Evolutionary conservation across 2,329 filamentous ascomycete species (phyloP), one percentile per base, ranked within the genome.

Genomic region (Fusarium pilosicola): DNA sequence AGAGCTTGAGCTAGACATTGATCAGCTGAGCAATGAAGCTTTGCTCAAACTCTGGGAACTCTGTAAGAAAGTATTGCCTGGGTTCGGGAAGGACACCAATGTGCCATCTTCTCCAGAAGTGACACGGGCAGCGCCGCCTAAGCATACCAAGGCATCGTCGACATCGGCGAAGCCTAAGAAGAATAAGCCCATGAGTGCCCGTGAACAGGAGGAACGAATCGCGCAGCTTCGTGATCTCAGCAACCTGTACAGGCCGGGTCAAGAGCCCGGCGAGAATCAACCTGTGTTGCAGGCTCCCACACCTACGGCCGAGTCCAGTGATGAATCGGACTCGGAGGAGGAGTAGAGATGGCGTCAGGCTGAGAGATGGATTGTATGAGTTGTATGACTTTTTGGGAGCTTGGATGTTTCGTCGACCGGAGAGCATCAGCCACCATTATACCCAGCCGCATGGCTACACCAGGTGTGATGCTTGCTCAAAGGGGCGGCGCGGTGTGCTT

Each of bases 141-240:
- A 83, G 67, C 76, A 79, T 58, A 65, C 79, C 1, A 70, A 80
- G 56, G 79, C 81, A 36, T 72, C 79, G 48, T 73, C 79, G 22
- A 77, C 78, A 36, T 81, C 82, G 30, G 84, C 83, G 71, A 90
- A 90, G 81, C 89, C 88, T 59, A 91, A 91, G 84, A 92, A 92
- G 85, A 93, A 93, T 81, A 93, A 93, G 85, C 91, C 91, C 4
- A 93, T 93, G 91, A 91, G 88, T 79, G 92, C 91, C 72, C 84
- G 85, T 28, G 91, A 93, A 81, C 91, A 93, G 80, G 90, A 93
- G 76, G 86, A 87, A 32, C 89, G 88, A 63, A 92, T 93, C 75
- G 85, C 87, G 34, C 85, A 88, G 77, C 85, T 93, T 52, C 86
- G 88, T 74, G 86, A 86, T 67, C 86, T 90, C 69, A 82, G 89